Percentiles rank a stretch among this genome's conserved stretches.
Conservation (phyloP, 1,284 basidiomycete genomes). For the Leccinum cinnamomeum region DNA sequence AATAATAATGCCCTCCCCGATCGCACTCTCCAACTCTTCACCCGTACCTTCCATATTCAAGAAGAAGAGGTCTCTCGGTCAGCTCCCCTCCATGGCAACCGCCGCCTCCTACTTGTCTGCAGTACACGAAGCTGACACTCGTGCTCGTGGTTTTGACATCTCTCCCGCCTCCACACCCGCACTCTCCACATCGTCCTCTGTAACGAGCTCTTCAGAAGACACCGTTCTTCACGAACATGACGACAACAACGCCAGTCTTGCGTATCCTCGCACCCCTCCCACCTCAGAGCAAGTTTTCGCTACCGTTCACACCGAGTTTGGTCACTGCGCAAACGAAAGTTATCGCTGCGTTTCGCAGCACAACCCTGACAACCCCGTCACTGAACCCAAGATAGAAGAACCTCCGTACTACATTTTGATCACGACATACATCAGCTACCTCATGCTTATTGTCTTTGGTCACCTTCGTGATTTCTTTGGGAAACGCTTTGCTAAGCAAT, state of each 20-base stretch:
- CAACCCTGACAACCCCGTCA: slow-evolving; percentile 47
- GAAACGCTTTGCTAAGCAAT: slow-evolving; percentile 73
- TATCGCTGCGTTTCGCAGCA: slow-evolving; percentile 72
- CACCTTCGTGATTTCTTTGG: slow-evolving; percentile 96
- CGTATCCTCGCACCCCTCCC: slow-evolving; percentile 59
- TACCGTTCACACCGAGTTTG: slow-evolving; percentile 84
- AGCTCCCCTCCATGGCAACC: slow-evolving; percentile 48
- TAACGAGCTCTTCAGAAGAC: slow-evolving; percentile 64
- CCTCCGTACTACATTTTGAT: slow-evolving; percentile 91
- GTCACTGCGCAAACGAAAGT: slow-evolving; percentile 73
- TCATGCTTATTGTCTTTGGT: slow-evolving; percentile 86
- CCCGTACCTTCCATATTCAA: slow-evolving; percentile 59
- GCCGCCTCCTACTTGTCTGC: slow-evolving; percentile 74
- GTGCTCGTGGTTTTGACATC: slow-evolving; percentile 43
- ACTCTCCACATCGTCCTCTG: slow-evolving; percentile 66
- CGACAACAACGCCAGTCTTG: slow-evolving; percentile 50
- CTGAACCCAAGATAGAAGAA: slow-evolving; percentile 63
- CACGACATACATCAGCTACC: slow-evolving; percentile 90
- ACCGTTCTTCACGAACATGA: slow-evolving; percentile 54
- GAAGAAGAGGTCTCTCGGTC: slow-evolving; percentile 54
- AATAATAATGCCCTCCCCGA: slow-evolving; percentile 48
- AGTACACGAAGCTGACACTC: slow-evolving; percentile 66
- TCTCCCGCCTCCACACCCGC: slow-evolving; percentile 54
- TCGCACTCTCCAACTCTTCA: slow-evolving; percentile 45
- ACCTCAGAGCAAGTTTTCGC: slow-evolving; percentile 74